Evolutionary conservation across 768 basidiomycete species (phyloP), one percentile per base, ranked within the genome.

Genomic region (Suillus paluster): DNA sequence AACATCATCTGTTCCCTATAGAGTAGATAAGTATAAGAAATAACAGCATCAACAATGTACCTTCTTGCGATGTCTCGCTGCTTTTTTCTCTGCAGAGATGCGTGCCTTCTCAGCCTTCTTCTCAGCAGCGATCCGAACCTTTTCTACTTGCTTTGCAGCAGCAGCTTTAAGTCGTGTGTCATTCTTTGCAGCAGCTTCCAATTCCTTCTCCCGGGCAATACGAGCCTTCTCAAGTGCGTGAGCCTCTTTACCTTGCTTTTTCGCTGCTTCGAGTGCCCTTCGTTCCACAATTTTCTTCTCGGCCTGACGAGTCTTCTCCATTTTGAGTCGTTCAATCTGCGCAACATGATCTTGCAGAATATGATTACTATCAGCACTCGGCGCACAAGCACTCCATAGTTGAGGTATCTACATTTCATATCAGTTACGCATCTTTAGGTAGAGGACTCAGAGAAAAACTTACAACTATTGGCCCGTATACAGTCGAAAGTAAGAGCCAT

Each of bases 371-470:
- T 55, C 8, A 3, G 38, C 36, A 10, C 36, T 36, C 4, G 62
- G 27, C 36, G 53, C 21, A 46, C 60, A 72, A 9, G 66, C 60
- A 14, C 60, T 42, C 73, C 73, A 74, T 1, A 73, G 59, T 46
- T 70, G 67, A 30, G 30, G 30, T 30, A 30, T 30, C 30, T 30
- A 6, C n/a, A n/a, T n/a, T n/a, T n/a, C n/a, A 30, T 30, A 6
- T 30, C 30, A 30, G 30, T 30, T 3, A 6, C 30, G 30, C 6
- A 30, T 30, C 30, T 30, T 30, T 30, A 30, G 3, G 30, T 30
- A 30, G 4, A 30, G 30, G 30, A n/a, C n/a, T n/a, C n/a, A n/a
- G n/a, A 30, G 6, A 30, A 6, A 30, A 30, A 30, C 30, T 30
- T 30, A 30, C 30, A 3, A 30, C 30, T 30, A 30, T 30, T 30